Base-by-base conservation (phyloP, 2,329 filamentous ascomycete genomes). In the Xylariales sp. region DNA sequence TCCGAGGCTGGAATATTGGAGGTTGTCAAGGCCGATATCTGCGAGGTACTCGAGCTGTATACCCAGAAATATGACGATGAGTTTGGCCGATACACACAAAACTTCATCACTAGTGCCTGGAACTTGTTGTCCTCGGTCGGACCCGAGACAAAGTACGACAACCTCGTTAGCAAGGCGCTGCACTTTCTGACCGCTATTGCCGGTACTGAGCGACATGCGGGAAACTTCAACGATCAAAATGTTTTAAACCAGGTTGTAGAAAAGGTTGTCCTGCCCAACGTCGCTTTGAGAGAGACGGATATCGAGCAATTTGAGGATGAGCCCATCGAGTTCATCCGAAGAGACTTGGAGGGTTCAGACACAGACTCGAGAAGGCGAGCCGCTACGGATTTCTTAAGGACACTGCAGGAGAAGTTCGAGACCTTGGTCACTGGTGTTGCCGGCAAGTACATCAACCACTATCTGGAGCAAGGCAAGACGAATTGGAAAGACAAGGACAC, bases 401-500 rank as follows among this genome's bases (percentile, higher is more conserved):
- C 89, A 57, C 75, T 98, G 34, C 84, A 95, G 58, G 86, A 91
- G 55, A 88, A 86, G 51, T 97, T 95, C 54, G 89, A 96, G 61
- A 70, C 73, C 42, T 72, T 86, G 2, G 91, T 97, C 33, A 97
- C 91, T 0, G 77, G 74, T 39, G 86, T 95, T n/a, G 90, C 95
- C 16, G 84, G 83, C 48, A 82, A 79, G 52, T 96, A 97, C 67
- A 87, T 94, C 55, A 78, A 84, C 47, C 86, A 90, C 62, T 95
- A 94, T 60, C 74, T 98, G 20, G 75, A 85, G 41, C 89, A 89
- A 56, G 76, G 81, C 42, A 86, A 86, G 62, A 73, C 75, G 14
- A 89, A 95, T 61, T 98, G 93, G 93, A 95, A 94, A 64, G 83
- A 89, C 36, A 98, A 98, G 69, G 93, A 98, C 58, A 97, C 91